Conservation (phyloP, 495 filamentous ascomycete species). For the Echria macrotheca region DNA sequence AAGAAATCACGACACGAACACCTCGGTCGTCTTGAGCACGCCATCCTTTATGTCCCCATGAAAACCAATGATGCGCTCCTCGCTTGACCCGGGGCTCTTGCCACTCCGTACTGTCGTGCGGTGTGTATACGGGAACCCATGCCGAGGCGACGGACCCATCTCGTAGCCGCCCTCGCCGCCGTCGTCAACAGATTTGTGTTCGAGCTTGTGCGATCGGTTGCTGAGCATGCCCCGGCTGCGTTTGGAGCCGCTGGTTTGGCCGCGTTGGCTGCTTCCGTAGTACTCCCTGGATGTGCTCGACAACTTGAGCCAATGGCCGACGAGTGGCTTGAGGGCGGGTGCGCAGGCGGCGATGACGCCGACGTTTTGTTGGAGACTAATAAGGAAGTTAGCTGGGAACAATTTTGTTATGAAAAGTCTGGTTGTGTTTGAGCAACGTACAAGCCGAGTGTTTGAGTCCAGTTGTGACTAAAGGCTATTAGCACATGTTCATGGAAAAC, state of each 20-base stretch:
- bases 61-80: neutral
- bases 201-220: too few relatives aligned
- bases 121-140: neutral
- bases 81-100: conserved; percentile 1
- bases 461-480: too few relatives aligned
- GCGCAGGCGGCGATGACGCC: conserved; percentile 45
- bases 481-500: too few relatives aligned
- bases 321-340: conserved; percentile 21
- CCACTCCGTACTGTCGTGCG: neutral
- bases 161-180: neutral
- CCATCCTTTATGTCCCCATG: neutral
- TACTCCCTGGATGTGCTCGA: conserved; percentile 1
- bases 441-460: conserved; percentile 6
- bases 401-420: neutral
- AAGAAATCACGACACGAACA: neutral
- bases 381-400: neutral
- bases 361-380: conserved; percentile 27
- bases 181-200: too few relatives aligned
- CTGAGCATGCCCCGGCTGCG: neutral
- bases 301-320: conserved; percentile 6
- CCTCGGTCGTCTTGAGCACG: conserved; percentile 2
- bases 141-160: neutral
- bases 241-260: neutral
- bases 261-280: too few relatives aligned
- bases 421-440: neutral